These are phyloP conservation scores for Solanum stenotomum DNA, from an alignment of 257 asterid species.

Conservation along the genomic window DNA sequence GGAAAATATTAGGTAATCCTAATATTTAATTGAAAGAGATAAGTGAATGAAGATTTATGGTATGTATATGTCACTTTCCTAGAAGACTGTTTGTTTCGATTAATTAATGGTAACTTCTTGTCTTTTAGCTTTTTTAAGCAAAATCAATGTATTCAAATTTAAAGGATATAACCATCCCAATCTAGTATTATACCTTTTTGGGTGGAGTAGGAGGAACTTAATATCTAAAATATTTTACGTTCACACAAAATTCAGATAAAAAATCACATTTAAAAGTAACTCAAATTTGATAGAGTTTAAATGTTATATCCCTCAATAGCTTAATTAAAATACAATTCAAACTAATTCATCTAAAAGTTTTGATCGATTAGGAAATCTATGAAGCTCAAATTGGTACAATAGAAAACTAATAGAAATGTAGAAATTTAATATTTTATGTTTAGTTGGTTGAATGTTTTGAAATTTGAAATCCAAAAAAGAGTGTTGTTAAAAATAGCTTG, in stretches of 20 bases:
- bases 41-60: background rate
- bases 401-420: background rate
- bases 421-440: background rate
- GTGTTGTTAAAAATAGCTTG: too few relatives aligned
- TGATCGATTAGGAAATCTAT: background rate
- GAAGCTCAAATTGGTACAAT: background rate
- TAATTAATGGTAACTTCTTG: background rate
- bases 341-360: background rate
- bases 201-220: background rate
- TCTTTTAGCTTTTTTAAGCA: background rate
- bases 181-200: background rate
- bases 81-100: background rate
- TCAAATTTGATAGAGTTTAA: background rate
- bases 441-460: background rate
- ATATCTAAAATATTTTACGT: background rate
- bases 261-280: background rate
- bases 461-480: background rate
- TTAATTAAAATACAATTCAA: background rate
- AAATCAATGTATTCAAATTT: background rate
- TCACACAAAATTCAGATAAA: background rate
- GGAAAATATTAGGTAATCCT: background rate
- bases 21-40: background rate
- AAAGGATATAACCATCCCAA: background rate
- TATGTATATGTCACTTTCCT: background rate
- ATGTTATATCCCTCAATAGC: background rate